Evolutionary conservation across 108 stramenopile species (phyloP), one percentile per base, ranked within the genome.

Genomic region (Fistulifera solaris): DNA sequence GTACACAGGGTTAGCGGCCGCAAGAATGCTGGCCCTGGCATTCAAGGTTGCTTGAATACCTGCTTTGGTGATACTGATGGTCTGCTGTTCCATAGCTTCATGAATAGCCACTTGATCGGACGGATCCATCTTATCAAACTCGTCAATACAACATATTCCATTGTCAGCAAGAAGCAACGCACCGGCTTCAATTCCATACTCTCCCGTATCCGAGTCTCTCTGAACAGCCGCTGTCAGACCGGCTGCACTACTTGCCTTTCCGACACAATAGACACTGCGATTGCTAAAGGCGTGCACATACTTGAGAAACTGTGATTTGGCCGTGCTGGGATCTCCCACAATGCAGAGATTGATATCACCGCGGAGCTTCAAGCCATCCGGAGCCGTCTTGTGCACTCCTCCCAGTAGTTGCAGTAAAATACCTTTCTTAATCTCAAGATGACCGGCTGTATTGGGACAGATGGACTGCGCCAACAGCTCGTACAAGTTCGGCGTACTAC

Each of bases 41-140:
- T 99, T 99, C 24, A 99, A 75, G 1, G 96, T 98, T 8, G 99
- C 97, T 61, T 96, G 95, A 38, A 99, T 99, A 47, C 99, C 99
- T 16, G 99, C 97, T 68, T 98, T 98, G 55, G 99, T 98, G 62
- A 99, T 97, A 63, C 84, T 93, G 62, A 99, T 99, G 1, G 99
- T 98, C 73, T 99, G 98, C 61, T 97, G 94, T 78, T 98, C 95
- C 88, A 98, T 96, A 6, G 96, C 96, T 67, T 98, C 97, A 73
- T 98, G 98, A 63, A 95, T 93, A 5, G 91, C 93, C 22, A 96
- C 98, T 78, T 96, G 95, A 71, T 98, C 98, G n/a, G 73, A 71
- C 21, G 63, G 76, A 48, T 97, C 96, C 98, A 98, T 98, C 73
- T 98, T 95, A 48, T 98, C 95, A 48, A 84, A 86, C 70, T 96